These are phyloP conservation scores for Cladosporium sp. DNA, from an alignment of 2,329 filamentous ascomycete genomes.

Conservation along the genomic window DNA sequence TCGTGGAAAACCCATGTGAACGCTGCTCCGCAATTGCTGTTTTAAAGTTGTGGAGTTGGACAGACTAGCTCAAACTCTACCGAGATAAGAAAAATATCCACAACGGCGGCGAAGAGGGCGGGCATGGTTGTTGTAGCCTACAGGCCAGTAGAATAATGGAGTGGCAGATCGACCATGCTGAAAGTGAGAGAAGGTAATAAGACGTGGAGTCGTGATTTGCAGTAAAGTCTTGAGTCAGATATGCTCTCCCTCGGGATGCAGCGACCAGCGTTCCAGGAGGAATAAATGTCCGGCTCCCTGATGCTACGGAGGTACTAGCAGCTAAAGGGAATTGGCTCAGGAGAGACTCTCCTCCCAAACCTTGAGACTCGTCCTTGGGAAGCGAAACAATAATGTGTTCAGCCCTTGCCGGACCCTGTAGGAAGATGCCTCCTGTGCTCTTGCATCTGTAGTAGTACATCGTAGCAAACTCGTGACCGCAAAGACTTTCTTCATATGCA, in stretches of 20 bases:
- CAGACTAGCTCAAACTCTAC: constrained; percentile 4
- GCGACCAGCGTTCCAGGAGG: too few species aligned
- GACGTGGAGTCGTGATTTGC: background rate
- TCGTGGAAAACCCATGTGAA: constrained; percentile 7
- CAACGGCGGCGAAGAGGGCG: background rate
- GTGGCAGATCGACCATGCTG: background rate
- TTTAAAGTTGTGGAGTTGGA: constrained; percentile 10
- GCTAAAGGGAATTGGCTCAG: too few species aligned
- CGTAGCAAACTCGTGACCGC: constrained; percentile 16
- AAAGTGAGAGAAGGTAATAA: background rate
- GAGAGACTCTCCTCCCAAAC: too few species aligned
- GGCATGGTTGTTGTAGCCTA: background rate
- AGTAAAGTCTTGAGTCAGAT: background rate
- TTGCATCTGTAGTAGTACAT: too few species aligned
- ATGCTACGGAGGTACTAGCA: too few species aligned
- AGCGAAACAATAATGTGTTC: too few species aligned
- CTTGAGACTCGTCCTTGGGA: too few species aligned
- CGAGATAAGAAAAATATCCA: background rate
- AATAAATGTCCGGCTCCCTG: too few species aligned
- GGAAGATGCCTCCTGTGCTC: too few species aligned
- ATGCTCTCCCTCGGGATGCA: too few species aligned
- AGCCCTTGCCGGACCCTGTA: too few species aligned
- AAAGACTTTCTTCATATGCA: constrained; percentile 20
- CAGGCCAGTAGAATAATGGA: background rate
- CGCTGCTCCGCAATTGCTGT: constrained; percentile 12